Percentiles rank a stretch among this genome's conserved stretches.
Conservation (phyloP, 805 yeast species). For the Candida endomychidarum region DNA sequence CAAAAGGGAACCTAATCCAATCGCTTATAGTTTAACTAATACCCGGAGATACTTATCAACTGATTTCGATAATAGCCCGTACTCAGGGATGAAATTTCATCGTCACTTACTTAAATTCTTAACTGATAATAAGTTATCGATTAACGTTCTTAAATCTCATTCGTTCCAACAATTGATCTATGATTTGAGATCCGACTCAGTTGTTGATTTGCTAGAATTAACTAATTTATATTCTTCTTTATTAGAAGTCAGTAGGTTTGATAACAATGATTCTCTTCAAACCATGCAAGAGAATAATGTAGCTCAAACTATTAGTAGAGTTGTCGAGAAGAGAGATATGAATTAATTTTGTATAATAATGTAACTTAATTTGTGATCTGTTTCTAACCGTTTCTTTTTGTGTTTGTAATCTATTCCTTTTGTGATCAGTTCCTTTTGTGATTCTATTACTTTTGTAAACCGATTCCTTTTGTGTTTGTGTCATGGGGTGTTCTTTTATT, state of each 20-base stretch:
- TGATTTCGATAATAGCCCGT: slow-evolving; percentile 42
- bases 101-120: slow-evolving; percentile 50
- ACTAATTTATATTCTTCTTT: slow-evolving; percentile 45
- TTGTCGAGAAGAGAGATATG: slow-evolving; percentile 19
- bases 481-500: too few relatives aligned
- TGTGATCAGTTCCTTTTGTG: too few relatives aligned
- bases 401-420: too few relatives aligned
- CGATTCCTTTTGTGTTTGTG: too few relatives aligned
- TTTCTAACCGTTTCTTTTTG: neutral
- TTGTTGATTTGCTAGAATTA: slow-evolving; percentile 47
- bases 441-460: too few relatives aligned
- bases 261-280: slow-evolving; percentile 11
- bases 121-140: slow-evolving; percentile 51
- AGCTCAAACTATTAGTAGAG: slow-evolving; percentile 22
- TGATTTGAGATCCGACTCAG: slow-evolving; percentile 49
- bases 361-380: too few relatives aligned
- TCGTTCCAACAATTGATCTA: slow-evolving; percentile 52
- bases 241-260: slow-evolving; percentile 41
- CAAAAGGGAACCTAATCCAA: slow-evolving; percentile 5
- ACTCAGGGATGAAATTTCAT: slow-evolving; percentile 48
- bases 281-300: slow-evolving; percentile 25
- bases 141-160: slow-evolving; percentile 47
- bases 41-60: slow-evolving; percentile 25
- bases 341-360: slow-evolving; percentile 1
- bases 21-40: slow-evolving; percentile 10